A percentile compares a stretch with the other conserved stretches of the same genome.
Conservation (phyloP, 2,329 filamentous ascomycete genomes). For the Scedosporium minutisporum region DNA sequence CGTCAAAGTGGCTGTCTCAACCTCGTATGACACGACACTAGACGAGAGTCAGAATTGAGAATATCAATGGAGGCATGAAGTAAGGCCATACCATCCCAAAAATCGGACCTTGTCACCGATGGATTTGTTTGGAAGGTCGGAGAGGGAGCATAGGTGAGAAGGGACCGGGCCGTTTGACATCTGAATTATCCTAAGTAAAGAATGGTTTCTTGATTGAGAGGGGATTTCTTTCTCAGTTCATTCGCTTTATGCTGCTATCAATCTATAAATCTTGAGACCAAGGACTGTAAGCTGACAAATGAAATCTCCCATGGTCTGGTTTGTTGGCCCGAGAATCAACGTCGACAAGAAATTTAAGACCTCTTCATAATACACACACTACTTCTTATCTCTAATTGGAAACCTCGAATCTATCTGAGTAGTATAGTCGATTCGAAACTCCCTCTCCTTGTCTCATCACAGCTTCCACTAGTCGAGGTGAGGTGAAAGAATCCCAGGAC, state of each 20-base stretch:
- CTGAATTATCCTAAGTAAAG: background rate
- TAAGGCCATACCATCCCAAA: constrained; percentile 66
- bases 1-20: constrained; percentile 48
- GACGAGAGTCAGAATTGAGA: constrained; percentile 3
- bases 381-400: too few relatives aligned
- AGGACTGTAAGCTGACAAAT: too few relatives aligned
- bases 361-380: too few relatives aligned
- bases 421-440: too few relatives aligned
- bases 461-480: too few relatives aligned
- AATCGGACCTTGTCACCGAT: constrained; percentile 76
- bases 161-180: constrained; percentile 55
- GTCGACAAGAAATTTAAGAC: too few relatives aligned
- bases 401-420: too few relatives aligned
- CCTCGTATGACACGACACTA: constrained; percentile 43
- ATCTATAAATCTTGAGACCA: too few relatives aligned
- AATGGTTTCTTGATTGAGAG: background rate
- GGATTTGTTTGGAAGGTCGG: constrained; percentile 41
- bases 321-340: too few relatives aligned
- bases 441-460: too few relatives aligned
- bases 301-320: too few relatives aligned
- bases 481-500: background rate
- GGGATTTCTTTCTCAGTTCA: background rate
- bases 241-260: too few relatives aligned
- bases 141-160: constrained; percentile 56
- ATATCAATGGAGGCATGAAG: constrained; percentile 3